Conservation (phyloP, 1,139 yeast genomes). For the Sugiyamaella novakii region DNA sequence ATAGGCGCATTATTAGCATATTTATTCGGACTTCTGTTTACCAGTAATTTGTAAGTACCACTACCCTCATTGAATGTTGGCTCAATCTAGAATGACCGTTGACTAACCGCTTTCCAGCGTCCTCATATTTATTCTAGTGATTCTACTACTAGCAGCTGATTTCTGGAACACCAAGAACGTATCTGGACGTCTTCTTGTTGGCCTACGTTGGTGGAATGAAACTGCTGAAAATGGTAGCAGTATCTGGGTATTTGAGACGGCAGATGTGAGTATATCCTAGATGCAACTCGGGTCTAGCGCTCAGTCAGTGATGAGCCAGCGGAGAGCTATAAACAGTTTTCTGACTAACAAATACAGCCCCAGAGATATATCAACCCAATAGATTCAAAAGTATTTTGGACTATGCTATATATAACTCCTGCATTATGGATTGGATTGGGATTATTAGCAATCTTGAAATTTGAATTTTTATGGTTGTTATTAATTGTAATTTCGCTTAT, state of each 20-base stretch:
- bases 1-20: slow-evolving; percentile 61
- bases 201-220: slow-evolving; percentile 92
- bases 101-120: slow-evolving; percentile 44
- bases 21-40: slow-evolving; percentile 68
- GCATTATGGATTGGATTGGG: slow-evolving; percentile 74
- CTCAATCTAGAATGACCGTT: too few relatives aligned
- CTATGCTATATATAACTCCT: slow-evolving; percentile 73
- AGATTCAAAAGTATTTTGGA: slow-evolving; percentile 89
- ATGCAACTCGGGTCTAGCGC: too few relatives aligned
- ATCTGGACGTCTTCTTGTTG: slow-evolving; percentile 85
- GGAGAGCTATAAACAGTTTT: not conserved
- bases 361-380: slow-evolving; percentile 83
- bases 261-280: slow-evolving; percentile 49
- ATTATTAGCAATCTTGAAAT: slow-evolving; percentile 71
- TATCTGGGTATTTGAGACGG: slow-evolving; percentile 87
- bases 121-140: slow-evolving; percentile 73
- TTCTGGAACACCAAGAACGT: slow-evolving; percentile 94
- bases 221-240: slow-evolving; percentile 58
- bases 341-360: slow-evolving; percentile 46
- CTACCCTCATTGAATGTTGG: too few relatives aligned
- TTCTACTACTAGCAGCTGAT: slow-evolving; percentile 78
- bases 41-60: slow-evolving; percentile 53
- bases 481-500: slow-evolving; percentile 57
- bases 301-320: too few relatives aligned
- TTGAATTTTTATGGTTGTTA: slow-evolving; percentile 64